Base-by-base conservation (phyloP, 371 early-diverging fungal species). In the Zancudomyces culisetae region DNA sequence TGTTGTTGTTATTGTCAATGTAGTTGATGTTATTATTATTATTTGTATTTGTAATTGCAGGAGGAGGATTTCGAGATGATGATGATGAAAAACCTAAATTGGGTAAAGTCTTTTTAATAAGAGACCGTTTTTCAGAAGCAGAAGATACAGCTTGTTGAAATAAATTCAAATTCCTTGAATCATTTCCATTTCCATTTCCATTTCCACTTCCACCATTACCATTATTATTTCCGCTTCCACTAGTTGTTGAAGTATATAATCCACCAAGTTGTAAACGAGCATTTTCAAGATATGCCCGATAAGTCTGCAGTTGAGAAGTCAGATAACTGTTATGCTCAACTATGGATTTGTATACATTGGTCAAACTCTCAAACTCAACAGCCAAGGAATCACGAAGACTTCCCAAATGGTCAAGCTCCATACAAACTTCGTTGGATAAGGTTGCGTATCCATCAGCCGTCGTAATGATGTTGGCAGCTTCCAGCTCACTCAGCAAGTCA, bases 241-340 rank as follows among this genome's bases (percentile, higher is more conserved):
- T 18, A 28, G 50, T 3, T n/a, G 12, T 21, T 19, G 19, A 40
- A n/a, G n/a, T n/a, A n/a, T n/a, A n/a, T n/a, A n/a, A n/a, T n/a
- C n/a, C 15, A 22, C 50, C 66, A 27, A 64, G 55, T 60, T 91
- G 86, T 45, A 85, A 78, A 29, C 95, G 80, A 15, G 92, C 93
- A 56, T 94, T 94, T 61, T 89, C 84, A 45, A 94, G 66, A 58
- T 94, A 94, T 0, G 87, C 88, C 70, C 89, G 87, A 72, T 94
- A 94, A 6, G 81, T 79, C 52, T 94, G 92, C 39, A 94, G 65
- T 70, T 94, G 95, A 40, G 80, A 74, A 27, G 79, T 62, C 26
- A 91, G 68, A 55, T 87, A 94, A 53, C 86, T 82, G 71, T 94
- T 94, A 68, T 94, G 93, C 56, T 89, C 91, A 35, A 82, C 68